Conservation (phyloP, 148 eudicot genomes). For the Chenopodium berlandieri region DNA sequence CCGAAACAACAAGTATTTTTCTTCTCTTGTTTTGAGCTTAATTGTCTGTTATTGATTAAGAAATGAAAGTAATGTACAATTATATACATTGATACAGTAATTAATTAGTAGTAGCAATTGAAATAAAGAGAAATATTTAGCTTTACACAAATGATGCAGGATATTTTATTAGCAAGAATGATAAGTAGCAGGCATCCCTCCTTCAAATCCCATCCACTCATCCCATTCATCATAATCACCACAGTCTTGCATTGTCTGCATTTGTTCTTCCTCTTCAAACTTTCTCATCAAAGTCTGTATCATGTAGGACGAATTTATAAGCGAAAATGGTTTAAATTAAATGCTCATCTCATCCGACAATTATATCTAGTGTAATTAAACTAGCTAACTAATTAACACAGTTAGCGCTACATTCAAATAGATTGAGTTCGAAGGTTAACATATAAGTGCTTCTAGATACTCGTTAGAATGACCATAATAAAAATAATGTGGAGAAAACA, state of each 20-base stretch:
- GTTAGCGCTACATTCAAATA: too few relatives aligned
- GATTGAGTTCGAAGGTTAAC: too few relatives aligned
- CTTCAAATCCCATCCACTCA: conserved; percentile 53
- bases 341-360: too few relatives aligned
- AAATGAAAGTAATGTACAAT: not conserved
- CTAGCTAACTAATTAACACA: too few relatives aligned
- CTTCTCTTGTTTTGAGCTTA: not conserved
- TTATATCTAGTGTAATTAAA: too few relatives aligned
- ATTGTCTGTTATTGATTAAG: not conserved
- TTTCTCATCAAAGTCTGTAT: conserved; percentile 42
- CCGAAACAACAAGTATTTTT: not conserved
- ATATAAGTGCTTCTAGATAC: too few relatives aligned
- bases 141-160: not conserved
- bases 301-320: not conserved
- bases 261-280: conserved; percentile 40
- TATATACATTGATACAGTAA: conserved; percentile 5
- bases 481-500: too few relatives aligned
- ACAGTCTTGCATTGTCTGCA: conserved; percentile 17
- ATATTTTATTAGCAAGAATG: conserved; percentile 17
- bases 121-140: not conserved
- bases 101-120: not conserved
- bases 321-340: not conserved
- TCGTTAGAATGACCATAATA: too few relatives aligned
- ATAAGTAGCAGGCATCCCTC: conserved; percentile 36
- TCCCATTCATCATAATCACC: conserved; percentile 43